phyloP scores from a whole-genome alignment of 495 filamentous ascomycete species.

The Astrothelium subdiscretum region DNA sequence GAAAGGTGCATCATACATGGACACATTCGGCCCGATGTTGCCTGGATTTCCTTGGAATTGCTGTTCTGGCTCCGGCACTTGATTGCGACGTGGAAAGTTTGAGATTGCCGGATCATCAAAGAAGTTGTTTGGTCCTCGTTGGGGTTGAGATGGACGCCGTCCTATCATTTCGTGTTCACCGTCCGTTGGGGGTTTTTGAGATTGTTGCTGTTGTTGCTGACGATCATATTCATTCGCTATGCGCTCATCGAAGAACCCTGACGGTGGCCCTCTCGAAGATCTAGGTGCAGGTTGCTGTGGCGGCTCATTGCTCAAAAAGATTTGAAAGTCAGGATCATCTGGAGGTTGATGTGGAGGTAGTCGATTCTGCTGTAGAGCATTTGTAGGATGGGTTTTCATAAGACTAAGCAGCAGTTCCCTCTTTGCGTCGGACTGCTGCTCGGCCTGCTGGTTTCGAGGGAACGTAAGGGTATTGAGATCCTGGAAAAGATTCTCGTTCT shows the following conservation, averaged over 20 bases:
- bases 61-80: background rate
- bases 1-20: background rate
- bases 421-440: background rate
- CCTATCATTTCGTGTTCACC: background rate
- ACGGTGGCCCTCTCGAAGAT: background rate
- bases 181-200: background rate
- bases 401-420: background rate
- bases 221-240: background rate
- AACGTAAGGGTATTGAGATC: background rate
- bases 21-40: background rate
- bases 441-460: background rate
- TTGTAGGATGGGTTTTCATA: background rate
- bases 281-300: background rate
- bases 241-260: background rate
- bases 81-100: background rate
- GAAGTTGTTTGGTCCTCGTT: background rate
- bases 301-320: background rate
- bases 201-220: background rate
- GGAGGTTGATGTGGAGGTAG: background rate
- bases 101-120: background rate
- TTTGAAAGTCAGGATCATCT: constrained; percentile 1
- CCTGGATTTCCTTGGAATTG: background rate
- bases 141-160: background rate
- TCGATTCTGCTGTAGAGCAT: background rate
- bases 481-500: background rate